Base-by-base conservation (phyloP, 2,329 filamentous ascomycete genomes). In the Apiospora hydei region DNA sequence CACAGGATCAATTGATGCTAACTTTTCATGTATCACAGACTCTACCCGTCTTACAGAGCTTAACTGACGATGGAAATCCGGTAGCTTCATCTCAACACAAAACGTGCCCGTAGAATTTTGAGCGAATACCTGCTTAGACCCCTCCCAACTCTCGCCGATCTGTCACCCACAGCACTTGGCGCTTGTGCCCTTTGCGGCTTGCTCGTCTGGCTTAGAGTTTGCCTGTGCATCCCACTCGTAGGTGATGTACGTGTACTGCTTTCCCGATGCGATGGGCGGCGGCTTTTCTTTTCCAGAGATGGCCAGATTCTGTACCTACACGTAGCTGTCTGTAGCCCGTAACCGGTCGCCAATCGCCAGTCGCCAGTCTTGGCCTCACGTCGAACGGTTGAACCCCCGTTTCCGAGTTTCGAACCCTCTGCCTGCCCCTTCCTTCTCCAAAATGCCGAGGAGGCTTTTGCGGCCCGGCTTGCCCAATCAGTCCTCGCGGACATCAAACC, bases 101-200 rank as follows among this genome's bases (percentile, higher is more conserved):
- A 64, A 64, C 53, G 53, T 61, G 53, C 53, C 53, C 53, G 53
- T 61, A 61, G 53, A 61, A 61, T 61, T 61, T 57, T 26, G 34
- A 61, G 41, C 30, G 53, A 61, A 61, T 61, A 61, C 53, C 34
- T 64, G 57, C 34, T 64, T 64, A 64, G 57, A 11, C 57, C 57
- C 53, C 57, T 64, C 57, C 57, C 21, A 64, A n/a, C n/a, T 64
- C 34, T 26, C 34, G 57, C 57, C 57, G 34, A 64, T 64, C 57
- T 64, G 57, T 64, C 57, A 64, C 57, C 57, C 34, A 64, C 57
- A 64, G 57, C n/a, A 41, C 10, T 41, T 64, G 34, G 34, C 57
- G 57, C 57, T 64, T 64, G 57, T 64, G 34, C 57, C 57, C 57
- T n/a, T 64, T 64, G 10, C 57, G 57, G 57, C 34, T 64, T 64